phyloP scores from a whole-genome alignment of 1,284 basidiomycete genomes.

The Boletus sp. region DNA sequence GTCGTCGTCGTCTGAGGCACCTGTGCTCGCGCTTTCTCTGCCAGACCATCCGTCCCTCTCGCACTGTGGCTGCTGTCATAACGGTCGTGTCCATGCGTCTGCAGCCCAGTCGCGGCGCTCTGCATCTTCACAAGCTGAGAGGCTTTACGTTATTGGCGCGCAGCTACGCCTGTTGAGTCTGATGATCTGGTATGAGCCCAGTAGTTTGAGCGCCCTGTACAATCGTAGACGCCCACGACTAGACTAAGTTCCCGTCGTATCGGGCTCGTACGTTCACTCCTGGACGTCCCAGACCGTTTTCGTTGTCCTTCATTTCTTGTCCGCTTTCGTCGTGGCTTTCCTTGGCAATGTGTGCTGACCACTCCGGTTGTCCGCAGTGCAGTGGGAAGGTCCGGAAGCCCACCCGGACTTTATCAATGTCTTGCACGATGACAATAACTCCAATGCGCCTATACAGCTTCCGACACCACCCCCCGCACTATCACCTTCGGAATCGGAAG shows the following conservation, averaged over 20 bases:
- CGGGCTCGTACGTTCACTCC: background rate
- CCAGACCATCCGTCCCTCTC: slow-evolving; percentile 34
- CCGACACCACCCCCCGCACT: slow-evolving; percentile 31
- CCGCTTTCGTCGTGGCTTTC: slow-evolving; percentile 13
- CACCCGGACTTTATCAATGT: slow-evolving; percentile 40
- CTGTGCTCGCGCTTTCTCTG: slow-evolving; percentile 29
- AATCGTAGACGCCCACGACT: slow-evolving; percentile 26
- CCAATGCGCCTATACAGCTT: slow-evolving; percentile 12
- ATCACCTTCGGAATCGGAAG: slow-evolving; percentile 47
- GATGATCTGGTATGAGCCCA: slow-evolving; percentile 35
- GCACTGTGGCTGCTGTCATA: slow-evolving; percentile 33
- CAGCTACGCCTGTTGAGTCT: slow-evolving; percentile 36
- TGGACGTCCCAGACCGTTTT: background rate
- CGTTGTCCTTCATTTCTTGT: slow-evolving; percentile 14
- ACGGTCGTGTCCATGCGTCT: slow-evolving; percentile 32
- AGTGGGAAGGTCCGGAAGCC: slow-evolving; percentile 63
- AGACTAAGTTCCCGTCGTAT: slow-evolving; percentile 15
- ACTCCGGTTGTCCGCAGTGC: slow-evolving; percentile 44
- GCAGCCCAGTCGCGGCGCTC: slow-evolving; percentile 19
- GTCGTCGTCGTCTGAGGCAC: slow-evolving; percentile 34
- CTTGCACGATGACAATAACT: slow-evolving; percentile 24
- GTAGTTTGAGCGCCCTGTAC: slow-evolving; percentile 31
- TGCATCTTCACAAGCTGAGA: slow-evolving; percentile 33
- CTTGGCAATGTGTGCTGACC: slow-evolving; percentile 26
- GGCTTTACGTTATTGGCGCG: slow-evolving; percentile 35